Evolutionary conservation across 2,329 filamentous ascomycete species (phyloP).

Genomic region (Trichoderma citrinoviride): DNA sequence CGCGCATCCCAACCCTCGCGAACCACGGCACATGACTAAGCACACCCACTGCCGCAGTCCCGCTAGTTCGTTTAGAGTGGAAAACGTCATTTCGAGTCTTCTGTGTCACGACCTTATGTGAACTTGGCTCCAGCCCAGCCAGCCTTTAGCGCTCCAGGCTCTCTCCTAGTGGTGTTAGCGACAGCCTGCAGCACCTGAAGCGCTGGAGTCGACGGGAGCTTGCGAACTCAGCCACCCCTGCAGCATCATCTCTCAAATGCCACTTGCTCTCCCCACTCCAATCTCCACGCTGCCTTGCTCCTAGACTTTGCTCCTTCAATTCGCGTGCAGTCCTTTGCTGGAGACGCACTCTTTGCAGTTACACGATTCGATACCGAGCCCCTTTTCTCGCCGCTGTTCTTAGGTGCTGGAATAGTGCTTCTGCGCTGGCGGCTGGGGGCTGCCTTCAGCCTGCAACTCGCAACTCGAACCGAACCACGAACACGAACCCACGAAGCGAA

Average conservation of each 20-base stretch:
- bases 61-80: neutral
- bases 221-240: slow-evolving; percentile 1
- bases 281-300: slow-evolving; percentile 8
- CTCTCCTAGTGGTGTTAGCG: neutral
- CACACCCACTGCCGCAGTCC: neutral
- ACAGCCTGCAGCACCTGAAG: neutral
- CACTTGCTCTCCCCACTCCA: slow-evolving; percentile 14
- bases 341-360: neutral
- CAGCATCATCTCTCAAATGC: slow-evolving; percentile 15
- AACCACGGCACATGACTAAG: slow-evolving; percentile 1
- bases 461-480: neutral
- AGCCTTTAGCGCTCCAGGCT: neutral
- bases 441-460: slow-evolving; percentile 8
- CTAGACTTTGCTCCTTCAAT: neutral
- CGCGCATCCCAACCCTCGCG: neutral
- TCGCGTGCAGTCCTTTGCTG: slow-evolving; percentile 9
- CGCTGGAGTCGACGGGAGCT: neutral
- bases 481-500: neutral
- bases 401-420: neutral
- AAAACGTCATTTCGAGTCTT: slow-evolving; percentile 9
- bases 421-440: slow-evolving; percentile 9
- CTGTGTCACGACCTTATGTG: neutral
- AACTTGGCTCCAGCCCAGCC: neutral
- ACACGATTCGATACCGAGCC: neutral
- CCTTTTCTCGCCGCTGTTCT: neutral